phyloP scores from a whole-genome alignment of 768 basidiomycete genomes.

The Suillus ampliporus region DNA sequence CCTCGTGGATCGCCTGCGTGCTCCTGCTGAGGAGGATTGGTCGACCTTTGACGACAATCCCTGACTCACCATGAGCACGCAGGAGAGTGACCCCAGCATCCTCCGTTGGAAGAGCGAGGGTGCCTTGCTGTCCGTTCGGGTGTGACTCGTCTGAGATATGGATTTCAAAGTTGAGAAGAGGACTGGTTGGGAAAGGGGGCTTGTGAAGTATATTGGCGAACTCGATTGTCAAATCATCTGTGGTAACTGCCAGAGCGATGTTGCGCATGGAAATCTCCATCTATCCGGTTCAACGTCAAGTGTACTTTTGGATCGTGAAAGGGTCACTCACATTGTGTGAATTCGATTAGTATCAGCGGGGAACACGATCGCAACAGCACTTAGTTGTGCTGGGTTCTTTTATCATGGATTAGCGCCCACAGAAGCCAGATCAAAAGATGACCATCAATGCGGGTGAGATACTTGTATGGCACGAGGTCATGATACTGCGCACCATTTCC shows the following conservation, averaged over 20 bases:
- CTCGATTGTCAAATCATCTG: constrained; percentile 38
- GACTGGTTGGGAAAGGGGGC: constrained; percentile 35
- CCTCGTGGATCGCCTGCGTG: constrained; percentile 23
- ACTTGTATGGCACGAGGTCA: background rate
- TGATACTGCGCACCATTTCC: background rate
- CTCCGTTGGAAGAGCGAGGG: constrained; percentile 36
- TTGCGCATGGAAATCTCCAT: constrained; percentile 45
- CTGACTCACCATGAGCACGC: constrained; percentile 26
- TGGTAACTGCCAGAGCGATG: constrained; percentile 31
- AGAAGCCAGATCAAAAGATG: background rate
- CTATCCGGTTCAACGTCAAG: background rate
- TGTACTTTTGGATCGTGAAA: background rate
- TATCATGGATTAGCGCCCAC: background rate
- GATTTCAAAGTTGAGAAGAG: constrained; percentile 40
- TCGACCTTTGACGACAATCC: constrained; percentile 33
- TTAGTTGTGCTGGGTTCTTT: background rate
- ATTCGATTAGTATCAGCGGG: background rate
- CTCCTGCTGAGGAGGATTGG: constrained; percentile 26
- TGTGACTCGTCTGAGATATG: background rate
- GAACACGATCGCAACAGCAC: background rate
- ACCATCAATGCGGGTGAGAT: background rate
- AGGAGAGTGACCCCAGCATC: constrained; percentile 31
- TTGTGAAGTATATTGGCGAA: constrained; percentile 41
- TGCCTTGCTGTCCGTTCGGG: constrained; percentile 31
- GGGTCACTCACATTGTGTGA: constrained; percentile 1